phyloP scores from a whole-genome alignment of 441 rosid genomes.

The Populus tomentosa region DNA sequence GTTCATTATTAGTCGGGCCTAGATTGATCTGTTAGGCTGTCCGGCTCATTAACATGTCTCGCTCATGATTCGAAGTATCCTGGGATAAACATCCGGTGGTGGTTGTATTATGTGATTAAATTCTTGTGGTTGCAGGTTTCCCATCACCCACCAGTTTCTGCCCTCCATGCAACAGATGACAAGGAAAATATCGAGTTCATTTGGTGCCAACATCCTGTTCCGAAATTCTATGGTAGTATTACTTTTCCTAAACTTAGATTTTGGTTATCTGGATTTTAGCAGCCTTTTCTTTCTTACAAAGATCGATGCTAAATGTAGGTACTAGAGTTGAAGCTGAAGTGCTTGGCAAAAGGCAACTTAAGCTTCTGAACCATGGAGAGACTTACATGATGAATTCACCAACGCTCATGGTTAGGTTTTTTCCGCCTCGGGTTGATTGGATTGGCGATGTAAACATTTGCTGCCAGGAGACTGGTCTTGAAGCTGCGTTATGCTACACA shows the following conservation, averaged over 20 bases:
- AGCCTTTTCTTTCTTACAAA: background rate
- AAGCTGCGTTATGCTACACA: too few relatives aligned
- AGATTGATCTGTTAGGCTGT: too few relatives aligned
- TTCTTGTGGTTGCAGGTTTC: conserved; percentile 48
- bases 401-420: too few relatives aligned
- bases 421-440: too few relatives aligned
- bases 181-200: conserved; percentile 51
- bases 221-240: conserved; percentile 59
- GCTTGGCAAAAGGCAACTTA: conserved; percentile 53
- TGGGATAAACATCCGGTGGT: too few relatives aligned
- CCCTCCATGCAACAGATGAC: conserved; percentile 77
- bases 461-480: too few relatives aligned
- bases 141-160: conserved; percentile 86
- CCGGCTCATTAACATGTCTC: too few relatives aligned
- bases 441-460: too few relatives aligned
- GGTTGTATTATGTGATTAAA: background rate
- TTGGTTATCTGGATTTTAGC: background rate
- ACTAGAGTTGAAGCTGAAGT: conserved; percentile 60
- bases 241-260: background rate
- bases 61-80: too few relatives aligned
- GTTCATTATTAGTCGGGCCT: too few relatives aligned
- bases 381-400: too few relatives aligned
- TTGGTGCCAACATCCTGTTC: conserved; percentile 61
- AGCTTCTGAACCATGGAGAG: conserved; percentile 50
- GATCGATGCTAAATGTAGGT: conserved; percentile 25